Conservation (phyloP, 2,329 filamentous ascomycete species). For the Epichloe uncinata region DNA sequence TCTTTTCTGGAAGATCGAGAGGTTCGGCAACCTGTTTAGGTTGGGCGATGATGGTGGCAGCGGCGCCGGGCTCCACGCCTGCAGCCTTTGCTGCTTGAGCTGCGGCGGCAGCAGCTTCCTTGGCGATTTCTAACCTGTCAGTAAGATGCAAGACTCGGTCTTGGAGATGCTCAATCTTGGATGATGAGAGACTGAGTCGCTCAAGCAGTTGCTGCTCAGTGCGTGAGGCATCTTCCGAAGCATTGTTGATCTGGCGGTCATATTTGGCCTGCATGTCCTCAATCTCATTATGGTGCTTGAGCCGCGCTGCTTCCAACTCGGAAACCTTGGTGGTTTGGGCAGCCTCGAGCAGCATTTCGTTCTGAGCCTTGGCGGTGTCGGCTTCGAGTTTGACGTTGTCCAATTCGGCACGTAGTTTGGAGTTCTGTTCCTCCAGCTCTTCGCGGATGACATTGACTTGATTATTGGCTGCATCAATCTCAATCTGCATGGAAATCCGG, state of each 20-base stretch:
- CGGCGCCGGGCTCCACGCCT: constrained; percentile 25
- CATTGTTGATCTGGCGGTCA: constrained; percentile 57
- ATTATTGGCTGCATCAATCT: constrained; percentile 72
- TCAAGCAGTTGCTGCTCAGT: constrained; percentile 70
- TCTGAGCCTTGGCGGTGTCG: constrained; percentile 66
- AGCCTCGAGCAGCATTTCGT: constrained; percentile 76
- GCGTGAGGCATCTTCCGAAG: constrained; percentile 68
- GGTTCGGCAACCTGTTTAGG: constrained; percentile 18
- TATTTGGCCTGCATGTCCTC: constrained; percentile 67
- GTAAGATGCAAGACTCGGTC: constrained; percentile 76
- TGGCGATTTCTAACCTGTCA: constrained; percentile 82
- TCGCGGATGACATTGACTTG: constrained; percentile 74
- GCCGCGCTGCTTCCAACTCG: constrained; percentile 34
- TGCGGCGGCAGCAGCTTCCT: constrained; percentile 73
- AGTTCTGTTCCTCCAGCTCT: constrained; percentile 68
- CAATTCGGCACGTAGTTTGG: constrained; percentile 57
- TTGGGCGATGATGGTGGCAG: constrained; percentile 11
- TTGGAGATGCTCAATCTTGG: constrained; percentile 74
- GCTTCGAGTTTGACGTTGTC: constrained; percentile 67
- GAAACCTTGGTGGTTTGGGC: constrained; percentile 55
- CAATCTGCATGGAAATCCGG: constrained; percentile 63
- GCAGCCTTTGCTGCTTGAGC: constrained; percentile 57
- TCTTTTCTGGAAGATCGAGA: constrained; percentile 59
- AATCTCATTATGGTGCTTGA: constrained; percentile 53
- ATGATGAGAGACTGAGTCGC: constrained; percentile 66